Base-by-base conservation (phyloP, 306 rosid species). In the Quercus glauca region DNA sequence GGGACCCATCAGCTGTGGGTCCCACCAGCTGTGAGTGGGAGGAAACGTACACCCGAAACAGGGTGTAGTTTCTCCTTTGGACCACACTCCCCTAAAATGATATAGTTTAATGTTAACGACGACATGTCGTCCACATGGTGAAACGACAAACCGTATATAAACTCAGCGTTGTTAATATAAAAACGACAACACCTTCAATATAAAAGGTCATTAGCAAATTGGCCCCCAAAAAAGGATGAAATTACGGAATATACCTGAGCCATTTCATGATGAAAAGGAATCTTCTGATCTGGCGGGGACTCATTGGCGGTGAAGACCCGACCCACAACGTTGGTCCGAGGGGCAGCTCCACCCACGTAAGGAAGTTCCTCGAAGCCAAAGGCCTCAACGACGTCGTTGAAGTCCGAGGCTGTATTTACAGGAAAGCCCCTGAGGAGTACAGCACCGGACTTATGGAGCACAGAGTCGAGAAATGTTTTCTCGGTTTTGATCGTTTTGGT, bases 291-390 rank as follows among this genome's bases (percentile, higher is more conserved):
- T 1, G 99, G 91, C 1, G 98, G 98, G 43, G 98, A 93, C 56
- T 93, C 98, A 29, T 95, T 95, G 58, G 99, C 96, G 6, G 96
- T 93, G 83, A 90, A 92, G 69, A 95, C 96, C 21, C 97, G 94
- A 18, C 97, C 98, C 4, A 94, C 82, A 2, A 91, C 90, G 76
- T 83, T 90, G 74, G 88, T 91, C 60, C 96, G 87, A 1, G 96
- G 94, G 15, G 97, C 97, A 19, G 90, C 94, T 57, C 99, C 98
- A 5, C 98, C 98, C 0, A 95, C 92, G 72, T 95, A 93, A 3
- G 98, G 98, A 10, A 93, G 92, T 81, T 95, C 96, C 14, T 91
- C 93, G 84, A 83, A 95, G 1, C 85, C 92, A 75, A 91, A 93
- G 12, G 96, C 87, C 79, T 91, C 93, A 0, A 95, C 96, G 75